Evolutionary conservation across 306 rosid species (phyloP).

Genomic region (Acacia acuminata): DNA sequence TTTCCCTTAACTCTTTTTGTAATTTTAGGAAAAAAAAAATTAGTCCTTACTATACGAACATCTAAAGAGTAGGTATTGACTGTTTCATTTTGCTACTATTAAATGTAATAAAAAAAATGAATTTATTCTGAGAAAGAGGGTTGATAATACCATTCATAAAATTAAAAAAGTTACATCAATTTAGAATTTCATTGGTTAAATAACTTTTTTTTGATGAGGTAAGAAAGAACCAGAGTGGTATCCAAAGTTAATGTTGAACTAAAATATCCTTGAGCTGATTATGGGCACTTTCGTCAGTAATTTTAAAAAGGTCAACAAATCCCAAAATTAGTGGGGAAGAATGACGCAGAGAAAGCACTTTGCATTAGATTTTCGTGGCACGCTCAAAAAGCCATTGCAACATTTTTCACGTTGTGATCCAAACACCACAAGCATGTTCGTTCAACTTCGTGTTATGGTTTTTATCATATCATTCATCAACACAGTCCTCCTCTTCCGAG

Average conservation of each 20-base stretch:
- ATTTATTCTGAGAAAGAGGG: too few species aligned
- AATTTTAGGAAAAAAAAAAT: too few species aligned
- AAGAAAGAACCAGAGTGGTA: too few species aligned
- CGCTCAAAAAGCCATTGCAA: conserved; percentile 33
- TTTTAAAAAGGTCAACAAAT: not conserved
- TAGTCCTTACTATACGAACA: too few species aligned
- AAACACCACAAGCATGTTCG: conserved; percentile 31
- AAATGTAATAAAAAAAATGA: too few species aligned
- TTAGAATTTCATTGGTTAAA: too few species aligned
- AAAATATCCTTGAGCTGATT: not conserved
- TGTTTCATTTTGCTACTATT: too few species aligned
- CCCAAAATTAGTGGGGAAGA: not conserved
- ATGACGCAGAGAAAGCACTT: conserved; percentile 22
- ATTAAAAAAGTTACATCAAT: too few species aligned
- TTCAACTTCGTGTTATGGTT: not conserved
- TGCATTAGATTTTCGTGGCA: conserved; percentile 33
- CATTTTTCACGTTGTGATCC: conserved; percentile 30
- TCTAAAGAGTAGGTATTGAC: too few species aligned
- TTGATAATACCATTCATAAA: too few species aligned
- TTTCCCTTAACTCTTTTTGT: too few species aligned
- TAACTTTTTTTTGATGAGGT: too few species aligned
- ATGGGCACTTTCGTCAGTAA: not conserved
- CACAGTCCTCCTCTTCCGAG: not conserved
- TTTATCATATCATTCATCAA: not conserved
- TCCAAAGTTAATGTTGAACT: not conserved